Percentiles rank a stretch among this genome's conserved stretches.
phyloP scores from a whole-genome alignment of 768 basidiomycete species.

The Kwoniella sp. region DNA sequence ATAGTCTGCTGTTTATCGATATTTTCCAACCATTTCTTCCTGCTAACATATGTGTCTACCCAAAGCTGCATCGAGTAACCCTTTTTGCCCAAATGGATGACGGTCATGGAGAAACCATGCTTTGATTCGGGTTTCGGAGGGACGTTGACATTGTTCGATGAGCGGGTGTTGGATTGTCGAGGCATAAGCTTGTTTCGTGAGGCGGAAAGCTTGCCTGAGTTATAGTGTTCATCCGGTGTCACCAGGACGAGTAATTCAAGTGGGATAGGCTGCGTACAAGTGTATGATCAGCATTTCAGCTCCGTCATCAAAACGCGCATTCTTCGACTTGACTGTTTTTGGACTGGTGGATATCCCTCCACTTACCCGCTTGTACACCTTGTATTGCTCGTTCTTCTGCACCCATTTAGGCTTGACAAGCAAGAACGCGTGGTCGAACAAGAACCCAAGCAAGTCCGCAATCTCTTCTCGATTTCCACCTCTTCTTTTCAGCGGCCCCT shows the following conservation, averaged over 20 bases:
- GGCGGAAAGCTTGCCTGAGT: constrained; percentile 51
- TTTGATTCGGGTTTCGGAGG: constrained; percentile 62
- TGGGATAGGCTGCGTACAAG: constrained; percentile 75
- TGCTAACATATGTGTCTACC: constrained; percentile 78
- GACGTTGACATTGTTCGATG: constrained; percentile 37
- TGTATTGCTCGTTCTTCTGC: constrained; percentile 80
- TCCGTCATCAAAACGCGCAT: no score
- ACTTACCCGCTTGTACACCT: constrained; percentile 88
- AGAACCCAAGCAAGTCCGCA: constrained; percentile 87
- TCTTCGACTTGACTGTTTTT: no score
- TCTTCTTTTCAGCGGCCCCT: constrained; percentile 83
- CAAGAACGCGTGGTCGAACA: constrained; percentile 94
- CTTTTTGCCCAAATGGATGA: constrained; percentile 89
- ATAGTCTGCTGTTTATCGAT: constrained; percentile 86
- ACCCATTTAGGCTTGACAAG: constrained; percentile 86
- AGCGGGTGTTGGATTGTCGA: constrained; percentile 33
- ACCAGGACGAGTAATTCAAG: constrained; percentile 85
- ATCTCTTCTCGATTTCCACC: constrained; percentile 69
- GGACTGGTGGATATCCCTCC: no score
- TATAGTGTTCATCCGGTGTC: constrained; percentile 70
- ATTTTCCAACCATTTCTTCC: constrained; percentile 91
- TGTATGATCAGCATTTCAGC: constrained; percentile 2
- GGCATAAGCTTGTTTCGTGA: constrained; percentile 41
- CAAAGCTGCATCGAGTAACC: constrained; percentile 88
- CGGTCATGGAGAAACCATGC: constrained; percentile 87